Conservation (phyloP, 306 rosid species). For the Pachyrhizus erosus region DNA sequence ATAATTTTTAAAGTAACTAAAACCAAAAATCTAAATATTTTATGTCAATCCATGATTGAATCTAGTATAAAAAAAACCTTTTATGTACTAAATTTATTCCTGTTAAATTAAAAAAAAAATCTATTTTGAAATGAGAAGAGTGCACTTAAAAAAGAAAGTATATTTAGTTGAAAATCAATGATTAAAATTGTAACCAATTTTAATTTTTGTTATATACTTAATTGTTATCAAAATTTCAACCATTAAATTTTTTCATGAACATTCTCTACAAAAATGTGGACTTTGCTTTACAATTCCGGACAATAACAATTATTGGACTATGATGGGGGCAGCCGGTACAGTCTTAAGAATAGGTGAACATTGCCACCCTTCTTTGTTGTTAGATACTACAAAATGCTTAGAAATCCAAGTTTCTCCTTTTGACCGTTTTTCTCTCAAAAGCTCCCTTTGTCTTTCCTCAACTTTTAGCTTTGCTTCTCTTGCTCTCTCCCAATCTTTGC, state of each 20-base stretch:
- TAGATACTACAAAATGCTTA: slow-evolving; percentile 67
- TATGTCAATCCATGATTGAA: too few relatives aligned
- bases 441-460: slow-evolving; percentile 78
- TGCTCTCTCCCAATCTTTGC: slow-evolving; percentile 80
- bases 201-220: too few relatives aligned
- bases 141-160: too few relatives aligned
- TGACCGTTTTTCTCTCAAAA: slow-evolving; percentile 59
- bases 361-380: slow-evolving; percentile 80
- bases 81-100: too few relatives aligned
- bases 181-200: too few relatives aligned
- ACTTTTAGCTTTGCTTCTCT: slow-evolving; percentile 73
- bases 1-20: too few relatives aligned
- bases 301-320: slow-evolving; percentile 26
- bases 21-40: too few relatives aligned
- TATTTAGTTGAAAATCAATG: too few relatives aligned
- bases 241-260: neutral
- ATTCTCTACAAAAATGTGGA: neutral
- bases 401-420: slow-evolving; percentile 76
- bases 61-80: too few relatives aligned
- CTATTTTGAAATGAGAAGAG: too few relatives aligned
- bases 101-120: too few relatives aligned
- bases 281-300: neutral
- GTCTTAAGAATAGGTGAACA: slow-evolving; percentile 65
- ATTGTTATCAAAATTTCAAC: neutral
- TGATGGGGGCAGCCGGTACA: slow-evolving; percentile 74